These are phyloP conservation scores for Filobasidium floriforme DNA, from an alignment of 768 basidiomycete genomes.

Conservation along the genomic window DNA sequence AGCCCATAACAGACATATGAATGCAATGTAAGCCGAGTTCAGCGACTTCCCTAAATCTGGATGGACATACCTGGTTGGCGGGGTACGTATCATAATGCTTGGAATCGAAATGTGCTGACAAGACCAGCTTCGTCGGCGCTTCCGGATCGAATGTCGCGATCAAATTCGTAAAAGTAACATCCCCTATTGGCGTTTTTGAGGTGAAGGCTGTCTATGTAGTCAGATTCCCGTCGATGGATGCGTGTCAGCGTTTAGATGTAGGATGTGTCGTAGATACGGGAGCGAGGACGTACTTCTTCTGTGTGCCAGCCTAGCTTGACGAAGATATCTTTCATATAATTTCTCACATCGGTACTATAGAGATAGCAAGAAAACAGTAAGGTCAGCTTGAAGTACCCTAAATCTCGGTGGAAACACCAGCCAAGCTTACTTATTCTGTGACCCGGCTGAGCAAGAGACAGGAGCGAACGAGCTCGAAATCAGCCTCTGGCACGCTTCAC, in stretches of 20 bases:
- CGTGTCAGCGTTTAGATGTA: not conserved
- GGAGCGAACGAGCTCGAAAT: no score
- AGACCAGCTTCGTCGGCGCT: conserved; percentile 68
- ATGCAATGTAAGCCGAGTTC: no score
- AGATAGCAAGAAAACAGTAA: conserved; percentile 26
- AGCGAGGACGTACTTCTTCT: conserved; percentile 51
- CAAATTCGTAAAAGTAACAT: conserved; percentile 73
- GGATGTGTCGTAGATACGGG: not conserved
- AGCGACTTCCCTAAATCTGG: no score
- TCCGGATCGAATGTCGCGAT: conserved; percentile 90
- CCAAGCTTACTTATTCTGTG: conserved; percentile 42
- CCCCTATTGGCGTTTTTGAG: conserved; percentile 71
- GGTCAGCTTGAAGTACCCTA: no score
- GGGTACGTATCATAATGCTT: conserved; percentile 72
- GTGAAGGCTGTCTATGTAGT: conserved; percentile 59
- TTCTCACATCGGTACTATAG: conserved; percentile 69
- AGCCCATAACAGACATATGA: no score
- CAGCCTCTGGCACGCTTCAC: no score
- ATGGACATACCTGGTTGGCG: conserved; percentile 65
- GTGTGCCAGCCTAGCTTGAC: conserved; percentile 73
- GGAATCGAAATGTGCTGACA: conserved; percentile 92
- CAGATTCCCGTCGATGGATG: no score
- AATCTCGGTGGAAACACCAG: no score
- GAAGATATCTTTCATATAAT: conserved; percentile 69
- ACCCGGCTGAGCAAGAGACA: conserved; percentile 31